Conservation (phyloP, 2,329 filamentous ascomycete species). For the Ustilaginoidea virens region DNA sequence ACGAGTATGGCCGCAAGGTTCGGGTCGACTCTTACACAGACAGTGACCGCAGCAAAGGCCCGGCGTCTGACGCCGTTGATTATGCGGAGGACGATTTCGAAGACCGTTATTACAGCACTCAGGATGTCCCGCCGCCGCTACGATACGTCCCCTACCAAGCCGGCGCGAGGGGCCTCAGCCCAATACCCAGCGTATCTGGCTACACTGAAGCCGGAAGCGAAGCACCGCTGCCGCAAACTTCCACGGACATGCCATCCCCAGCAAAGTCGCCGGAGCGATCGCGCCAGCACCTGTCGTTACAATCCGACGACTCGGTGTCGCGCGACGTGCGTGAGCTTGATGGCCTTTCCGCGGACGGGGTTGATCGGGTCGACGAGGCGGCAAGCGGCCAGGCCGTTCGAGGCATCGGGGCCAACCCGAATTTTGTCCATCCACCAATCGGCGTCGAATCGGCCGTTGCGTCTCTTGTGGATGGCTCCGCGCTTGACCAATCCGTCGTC, state of each 20-base stretch:
- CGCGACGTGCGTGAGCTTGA: slow-evolving; percentile 36
- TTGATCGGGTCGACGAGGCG: slow-evolving; percentile 40
- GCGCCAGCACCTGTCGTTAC: slow-evolving; percentile 18
- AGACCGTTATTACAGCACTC: slow-evolving; percentile 37
- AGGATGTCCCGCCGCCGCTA: slow-evolving; percentile 47
- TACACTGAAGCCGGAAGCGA: slow-evolving; percentile 58
- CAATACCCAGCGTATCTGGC: slow-evolving; percentile 84
- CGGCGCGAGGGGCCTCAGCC: slow-evolving; percentile 61
- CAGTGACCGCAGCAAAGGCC: slow-evolving; percentile 17
- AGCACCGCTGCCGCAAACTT: slow-evolving; percentile 39
- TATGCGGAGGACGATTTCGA: slow-evolving; percentile 26
- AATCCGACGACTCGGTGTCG: slow-evolving; percentile 17
- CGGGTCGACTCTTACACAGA: slow-evolving; percentile 28
- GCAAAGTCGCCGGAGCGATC: slow-evolving; percentile 32
- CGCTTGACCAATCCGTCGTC: slow-evolving; percentile 51
- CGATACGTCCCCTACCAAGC: slow-evolving; percentile 55
- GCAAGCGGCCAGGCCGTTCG: slow-evolving; percentile 55
- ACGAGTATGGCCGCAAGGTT: slow-evolving; percentile 27
- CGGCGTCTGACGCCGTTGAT: slow-evolving; percentile 15
- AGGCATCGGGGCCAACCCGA: slow-evolving; percentile 55
- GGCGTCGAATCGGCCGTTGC: slow-evolving; percentile 83
- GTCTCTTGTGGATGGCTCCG: slow-evolving; percentile 66
- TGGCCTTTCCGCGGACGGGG: slow-evolving; percentile 38
- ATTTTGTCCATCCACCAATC: slow-evolving; percentile 55
- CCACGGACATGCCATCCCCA: slow-evolving; percentile 34